Base-by-base conservation (phyloP, 768 basidiomycete genomes). In the Pleurotus ostreatus region DNA sequence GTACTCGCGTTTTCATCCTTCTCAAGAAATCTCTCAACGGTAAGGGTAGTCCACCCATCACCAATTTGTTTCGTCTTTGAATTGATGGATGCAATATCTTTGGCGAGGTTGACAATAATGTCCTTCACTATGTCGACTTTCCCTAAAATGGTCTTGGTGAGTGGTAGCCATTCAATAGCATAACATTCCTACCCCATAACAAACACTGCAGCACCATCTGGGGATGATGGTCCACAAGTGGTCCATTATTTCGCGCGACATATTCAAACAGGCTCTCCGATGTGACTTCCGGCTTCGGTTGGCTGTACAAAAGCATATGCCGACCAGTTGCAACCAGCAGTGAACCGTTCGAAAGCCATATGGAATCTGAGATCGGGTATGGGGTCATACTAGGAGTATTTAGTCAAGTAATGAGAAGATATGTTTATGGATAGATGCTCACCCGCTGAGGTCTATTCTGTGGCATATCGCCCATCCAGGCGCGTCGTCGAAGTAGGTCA, bases 131-230 rank as follows among this genome's bases (percentile, higher is more conserved):
- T 68, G 56, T 90, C 89, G 39, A 91, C 68, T 68, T 96, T 96
- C 39, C 86, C 94, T 95, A 65, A 23, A 20, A 57, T 51, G 38
- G 5, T 43, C 34, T 53, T 13, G 55, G 6, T 23, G 37, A 20
- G 37, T 16, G 1, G 25, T 7, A 7, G 58, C 39, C 37, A 43
- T 37, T 39, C 43, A 23, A 38, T 45, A 46, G 41, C 4, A 40
- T 34, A 11, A n/a, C 41, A 39, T 13, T 18, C 46, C 37, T 62
- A 95, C 95, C 88, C 94, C 94, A 96, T 6, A 97, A 72, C 55
- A 98, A 74, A 66, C 93, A 96, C 65, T 98, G 95, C 11, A 94
- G 71, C 15, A 98, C 68, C 80, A 96, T 88, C 65, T 95, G 92
- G 3, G 96, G 95, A 71, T 98, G 93, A 68, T 92, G 94, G 68